Base-by-base conservation (phyloP, 2,329 filamentous ascomycete genomes). In the Xylaria sp. region DNA sequence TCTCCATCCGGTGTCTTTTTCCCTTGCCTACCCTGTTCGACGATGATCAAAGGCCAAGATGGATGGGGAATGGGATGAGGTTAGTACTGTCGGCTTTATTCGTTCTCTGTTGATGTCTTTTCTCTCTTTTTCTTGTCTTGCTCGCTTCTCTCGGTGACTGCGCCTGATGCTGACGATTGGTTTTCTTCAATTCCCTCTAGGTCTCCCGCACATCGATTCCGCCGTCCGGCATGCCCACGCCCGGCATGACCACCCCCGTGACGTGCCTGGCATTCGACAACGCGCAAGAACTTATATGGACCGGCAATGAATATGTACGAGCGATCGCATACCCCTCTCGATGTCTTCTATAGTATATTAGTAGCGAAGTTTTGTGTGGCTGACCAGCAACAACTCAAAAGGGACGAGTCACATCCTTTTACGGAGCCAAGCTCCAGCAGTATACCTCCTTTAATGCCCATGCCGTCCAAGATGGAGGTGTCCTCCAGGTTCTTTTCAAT, bases 401-500 rank as follows among this genome's bases (percentile, higher is more conserved):
- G 91, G 94, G 94, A 63, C 87, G 92, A 65, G 85, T 97, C 52
- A 89, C 86, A 50, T 96, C 93, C 9, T 97, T 96, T 75, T 91
- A 91, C 74, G 89, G 91, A 56, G 84, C 85, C 56, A 91, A 96
- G 62, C 81, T 97, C 52, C 89, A 93, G 70, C 84, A 85, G 71
- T 97, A 99, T 74, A 96, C 92, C 3, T 95, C 93, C 44, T 93
- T 94, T 74, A 88, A 88, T 72, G 90, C 88, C 48, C 92, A 96
- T 73, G 78, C 81, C 1, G 78, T 82, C 4, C 75, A 83, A 64
- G 90, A 96, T 74, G 91, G 92, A 23, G 79, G 87, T 2, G 88
- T 99, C 47, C 89, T 90, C 64, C 93, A 97, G 71, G 84, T 99
- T 50, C 80, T 97, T 35, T 90, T 97, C 72, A 93, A 93, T 71